Evolutionary conservation across 805 yeast genomes (phyloP), one percentile per base, ranked within the genome.

Genomic region (Ogataea saltuana): DNA sequence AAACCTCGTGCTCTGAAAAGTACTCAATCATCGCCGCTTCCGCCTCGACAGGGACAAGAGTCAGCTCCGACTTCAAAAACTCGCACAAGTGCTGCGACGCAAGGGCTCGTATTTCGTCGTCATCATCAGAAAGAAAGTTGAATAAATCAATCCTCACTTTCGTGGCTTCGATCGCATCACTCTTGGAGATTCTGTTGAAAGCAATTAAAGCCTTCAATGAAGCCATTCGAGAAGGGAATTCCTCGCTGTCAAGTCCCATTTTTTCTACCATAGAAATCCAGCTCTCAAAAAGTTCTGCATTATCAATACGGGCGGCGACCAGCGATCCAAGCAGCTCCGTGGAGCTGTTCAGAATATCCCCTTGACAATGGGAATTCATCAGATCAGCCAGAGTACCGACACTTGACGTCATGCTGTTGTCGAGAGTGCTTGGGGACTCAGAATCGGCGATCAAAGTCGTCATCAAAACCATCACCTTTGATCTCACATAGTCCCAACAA

Each of bases 41-140:
- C 7, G 58, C 58, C 20, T 54, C 59, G 31, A 64, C 58, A 9
- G 76, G 69, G 17, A 71, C 65, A 33, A 51, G 42, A 13, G 32
- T 27, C 12, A 25, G 42, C 1, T 45, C 48, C 1, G 56, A 40
- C 0, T 54, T 51, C 18, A 74, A 56, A 15, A 67, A 45, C 3
- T 45, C 27, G 2, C 71, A 58, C 13, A 81, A 58, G 42, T 67
- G 68, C 1, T 50, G 34, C 0, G 86, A 68, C 0, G 86, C 75
- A 2, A 53, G 13, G 1, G 63, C 61, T 44, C 95, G 67, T 5
- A 85, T 63, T 11, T 72, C 79, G 10, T 70, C 77, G 51, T 84
- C 91, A 54, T 87, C 95, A 60, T 88, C 96, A 40, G 64, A 64
- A 18, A 83, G 56, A 48, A 66, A 71, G 11, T 62, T 56, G 45